Evolutionary conservation across 2,329 filamentous ascomycete genomes (phyloP).

Genomic region (Aspergillus sp.): DNA sequence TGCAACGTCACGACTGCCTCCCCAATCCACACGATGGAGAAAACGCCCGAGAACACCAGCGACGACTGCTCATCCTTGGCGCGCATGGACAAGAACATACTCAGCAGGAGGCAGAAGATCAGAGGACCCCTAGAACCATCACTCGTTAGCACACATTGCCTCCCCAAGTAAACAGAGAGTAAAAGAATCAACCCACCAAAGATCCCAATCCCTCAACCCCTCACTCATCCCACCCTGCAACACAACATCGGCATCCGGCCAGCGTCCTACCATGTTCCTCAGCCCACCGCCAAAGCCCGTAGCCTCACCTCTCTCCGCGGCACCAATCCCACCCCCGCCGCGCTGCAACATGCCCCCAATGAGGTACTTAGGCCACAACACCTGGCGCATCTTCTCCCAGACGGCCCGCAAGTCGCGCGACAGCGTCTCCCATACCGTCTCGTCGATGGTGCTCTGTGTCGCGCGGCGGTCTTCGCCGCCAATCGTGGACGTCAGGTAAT

Average conservation of each 20-base stretch:
- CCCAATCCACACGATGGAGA: conserved; percentile 94
- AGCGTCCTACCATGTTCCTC: conserved; percentile 60
- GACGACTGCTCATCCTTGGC: conserved; percentile 79
- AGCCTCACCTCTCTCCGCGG: conserved; percentile 60
- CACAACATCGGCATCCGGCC: conserved; percentile 68
- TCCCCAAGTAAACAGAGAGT: neutral
- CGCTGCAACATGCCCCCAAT: conserved; percentile 66
- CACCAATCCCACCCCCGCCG: conserved; percentile 56
- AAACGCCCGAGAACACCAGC: conserved; percentile 91
- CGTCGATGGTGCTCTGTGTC: conserved; percentile 90
- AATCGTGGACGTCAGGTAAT: conserved; percentile 84
- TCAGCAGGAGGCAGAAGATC: conserved; percentile 87
- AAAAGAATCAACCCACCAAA: conserved; percentile 61
- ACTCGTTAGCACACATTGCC: neutral
- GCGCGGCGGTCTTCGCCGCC: conserved; percentile 90
- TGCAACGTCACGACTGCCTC: conserved; percentile 97
- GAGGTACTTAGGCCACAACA: conserved; percentile 92
- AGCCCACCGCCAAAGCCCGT: conserved; percentile 50
- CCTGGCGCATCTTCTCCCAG: conserved; percentile 98
- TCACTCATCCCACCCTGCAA: conserved; percentile 77
- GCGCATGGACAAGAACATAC: conserved; percentile 81
- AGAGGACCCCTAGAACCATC: conserved; percentile 69
- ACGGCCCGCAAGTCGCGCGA: conserved; percentile 87
- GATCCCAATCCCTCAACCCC: conserved; percentile 91
- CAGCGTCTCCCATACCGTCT: conserved; percentile 96